Evolutionary conservation across 306 rosid genomes (phyloP).

Genomic region (Cicer pinnatifidum): DNA sequence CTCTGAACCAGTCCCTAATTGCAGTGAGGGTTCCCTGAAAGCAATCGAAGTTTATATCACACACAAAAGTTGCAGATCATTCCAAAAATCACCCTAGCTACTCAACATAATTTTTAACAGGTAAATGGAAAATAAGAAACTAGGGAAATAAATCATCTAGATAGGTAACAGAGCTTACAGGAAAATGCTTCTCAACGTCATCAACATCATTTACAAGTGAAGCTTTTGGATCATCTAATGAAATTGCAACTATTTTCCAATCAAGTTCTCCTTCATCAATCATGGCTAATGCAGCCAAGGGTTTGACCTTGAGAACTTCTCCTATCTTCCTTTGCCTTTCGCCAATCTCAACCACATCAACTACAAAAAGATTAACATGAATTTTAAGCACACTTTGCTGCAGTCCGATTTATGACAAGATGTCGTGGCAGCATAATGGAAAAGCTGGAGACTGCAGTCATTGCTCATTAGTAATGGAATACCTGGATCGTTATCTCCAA

Average conservation of each 20-base stretch:
- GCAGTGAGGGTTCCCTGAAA: conserved; percentile 90
- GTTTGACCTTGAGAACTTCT: conserved; percentile 81
- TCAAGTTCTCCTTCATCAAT: conserved; percentile 99
- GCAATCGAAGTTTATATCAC: conserved; percentile 42
- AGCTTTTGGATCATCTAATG: conserved; percentile 92
- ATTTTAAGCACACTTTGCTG: conserved; percentile 10
- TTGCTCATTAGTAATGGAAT: conserved; percentile 16
- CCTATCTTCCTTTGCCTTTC: conserved; percentile 74
- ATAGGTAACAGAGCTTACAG: conserved; percentile 57
- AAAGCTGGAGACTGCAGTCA: conserved; percentile 28
- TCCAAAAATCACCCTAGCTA: neutral
- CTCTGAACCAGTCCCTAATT: conserved; percentile 94
- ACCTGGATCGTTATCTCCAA: conserved; percentile 97
- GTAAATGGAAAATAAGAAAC: conserved; percentile 20
- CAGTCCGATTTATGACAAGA: conserved; percentile 10
- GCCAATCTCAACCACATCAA: conserved; percentile 93
- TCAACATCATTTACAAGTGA: conserved; percentile 75
- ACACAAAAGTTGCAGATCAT: neutral
- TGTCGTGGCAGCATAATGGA: neutral
- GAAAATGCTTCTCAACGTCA: conserved; percentile 96
- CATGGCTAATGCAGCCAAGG: conserved; percentile 97
- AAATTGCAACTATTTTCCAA: conserved; percentile 97
- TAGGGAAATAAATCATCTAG: conserved; percentile 19
- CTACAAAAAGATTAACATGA: conserved; percentile 55
- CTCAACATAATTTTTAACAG: neutral